phyloP scores from a whole-genome alignment of 495 filamentous ascomycete species.

The Penicillium silybi region DNA sequence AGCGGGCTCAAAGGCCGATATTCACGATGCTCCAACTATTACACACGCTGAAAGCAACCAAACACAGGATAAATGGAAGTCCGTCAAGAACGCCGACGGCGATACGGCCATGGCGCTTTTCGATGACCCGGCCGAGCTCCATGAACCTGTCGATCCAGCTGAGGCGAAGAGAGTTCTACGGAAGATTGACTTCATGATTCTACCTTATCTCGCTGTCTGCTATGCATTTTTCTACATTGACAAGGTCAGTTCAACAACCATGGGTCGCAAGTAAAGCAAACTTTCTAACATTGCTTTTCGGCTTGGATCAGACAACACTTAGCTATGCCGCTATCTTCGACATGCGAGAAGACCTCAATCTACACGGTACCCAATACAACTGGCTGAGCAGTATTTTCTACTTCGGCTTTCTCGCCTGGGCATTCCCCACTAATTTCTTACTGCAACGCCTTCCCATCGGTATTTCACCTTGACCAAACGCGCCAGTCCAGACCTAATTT shows the following conservation, averaged over 20 bases:
- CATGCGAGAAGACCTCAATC: conserved; percentile 44
- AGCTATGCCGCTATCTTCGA: conserved; percentile 59
- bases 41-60: conserved; percentile 25
- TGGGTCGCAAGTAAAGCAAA: neutral
- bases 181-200: conserved; percentile 53
- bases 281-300: neutral
- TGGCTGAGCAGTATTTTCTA: conserved; percentile 51
- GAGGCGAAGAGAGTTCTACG: conserved; percentile 47
- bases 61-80: conserved; percentile 24
- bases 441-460: conserved; percentile 55
- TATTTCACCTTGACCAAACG: neutral
- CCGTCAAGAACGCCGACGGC: conserved; percentile 31
- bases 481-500: neutral
- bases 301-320: conserved; percentile 45
- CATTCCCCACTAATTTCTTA: conserved; percentile 51
- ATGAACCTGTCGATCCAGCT: conserved; percentile 45
- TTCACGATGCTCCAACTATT: conserved; percentile 19
- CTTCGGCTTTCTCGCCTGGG: conserved; percentile 48
- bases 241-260: conserved; percentile 31
- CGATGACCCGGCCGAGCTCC: conserved; percentile 34
- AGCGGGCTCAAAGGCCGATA: conserved; percentile 21
- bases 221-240: conserved; percentile 62
- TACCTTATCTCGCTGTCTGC: conserved; percentile 51
- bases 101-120: conserved; percentile 47
- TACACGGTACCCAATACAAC: conserved; percentile 47